Evolutionary conservation across 495 filamentous ascomycete species (phyloP).

Genomic region (Echria macrotheca): DNA sequence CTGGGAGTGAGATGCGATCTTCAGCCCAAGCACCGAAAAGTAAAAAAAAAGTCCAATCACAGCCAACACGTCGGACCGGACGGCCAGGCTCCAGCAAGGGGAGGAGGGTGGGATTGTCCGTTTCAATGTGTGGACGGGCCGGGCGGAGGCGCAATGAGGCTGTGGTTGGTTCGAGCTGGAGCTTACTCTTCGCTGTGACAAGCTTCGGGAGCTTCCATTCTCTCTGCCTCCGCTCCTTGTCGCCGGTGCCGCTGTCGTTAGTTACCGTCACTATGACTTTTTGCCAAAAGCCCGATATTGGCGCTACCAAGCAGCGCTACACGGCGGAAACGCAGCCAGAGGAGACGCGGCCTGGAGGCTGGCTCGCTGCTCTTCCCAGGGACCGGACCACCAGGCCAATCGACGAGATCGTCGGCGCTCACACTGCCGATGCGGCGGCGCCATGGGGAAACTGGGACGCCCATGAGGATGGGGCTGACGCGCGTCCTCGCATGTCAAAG

Average conservation of each 20-base stretch:
- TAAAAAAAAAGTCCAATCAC: background rate
- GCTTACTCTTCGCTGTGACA: too few species aligned
- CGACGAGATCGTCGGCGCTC: conserved; percentile 1
- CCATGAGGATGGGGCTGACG: conserved; percentile 7
- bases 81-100: background rate
- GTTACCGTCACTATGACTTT: too few species aligned
- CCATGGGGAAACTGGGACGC: background rate
- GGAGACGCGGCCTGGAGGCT: too few species aligned
- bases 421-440: conserved; percentile 10
- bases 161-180: background rate
- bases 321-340: too few species aligned
- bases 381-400: conserved; percentile 10
- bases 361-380: too few species aligned
- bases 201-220: too few species aligned
- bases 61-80: too few species aligned
- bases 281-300: too few species aligned
- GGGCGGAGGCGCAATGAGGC: conserved; percentile 1
- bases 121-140: background rate
- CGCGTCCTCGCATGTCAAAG: conserved; percentile 20
- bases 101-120: background rate
- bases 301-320: too few species aligned
- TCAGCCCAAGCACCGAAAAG: conserved; percentile 11
- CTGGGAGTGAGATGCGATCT: conserved; percentile 1
- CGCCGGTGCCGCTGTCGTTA: too few species aligned
- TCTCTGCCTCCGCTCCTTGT: too few species aligned